Conservation (phyloP, 2,329 filamentous ascomycete genomes). For the Fusarium nisikadoi region DNA sequence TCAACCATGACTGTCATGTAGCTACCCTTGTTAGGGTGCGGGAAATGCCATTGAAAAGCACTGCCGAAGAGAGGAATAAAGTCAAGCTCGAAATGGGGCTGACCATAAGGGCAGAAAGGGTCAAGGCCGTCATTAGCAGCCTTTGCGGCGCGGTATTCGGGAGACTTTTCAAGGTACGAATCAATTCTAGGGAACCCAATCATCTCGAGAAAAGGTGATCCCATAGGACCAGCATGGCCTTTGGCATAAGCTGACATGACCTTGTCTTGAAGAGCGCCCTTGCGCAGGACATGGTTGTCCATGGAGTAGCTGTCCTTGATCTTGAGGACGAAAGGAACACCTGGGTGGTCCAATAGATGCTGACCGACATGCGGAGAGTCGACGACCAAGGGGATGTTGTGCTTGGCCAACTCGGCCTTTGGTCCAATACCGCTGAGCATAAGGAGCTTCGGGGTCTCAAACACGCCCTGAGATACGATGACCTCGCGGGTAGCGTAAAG, state of each 20-base stretch:
- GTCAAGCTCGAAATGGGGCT: constrained; percentile 72
- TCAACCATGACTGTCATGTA: constrained; percentile 67
- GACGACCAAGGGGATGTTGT: constrained; percentile 59
- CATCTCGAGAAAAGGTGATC: constrained; percentile 58
- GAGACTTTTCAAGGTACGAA: constrained; percentile 58
- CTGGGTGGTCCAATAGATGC: constrained; percentile 68
- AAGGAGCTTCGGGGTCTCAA: constrained; percentile 72
- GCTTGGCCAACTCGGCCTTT: constrained; percentile 58
- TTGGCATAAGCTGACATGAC: constrained; percentile 42
- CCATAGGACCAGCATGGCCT: constrained; percentile 51
- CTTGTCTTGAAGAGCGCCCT: constrained; percentile 16
- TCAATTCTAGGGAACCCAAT: constrained; percentile 69
- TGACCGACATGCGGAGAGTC: constrained; percentile 71
- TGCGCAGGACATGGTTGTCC: constrained; percentile 54
- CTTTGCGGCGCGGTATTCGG: constrained; percentile 57
- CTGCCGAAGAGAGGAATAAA: constrained; percentile 67
- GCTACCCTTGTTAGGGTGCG: constrained; percentile 54
- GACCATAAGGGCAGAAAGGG: constrained; percentile 65
- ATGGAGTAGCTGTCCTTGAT: constrained; percentile 54
- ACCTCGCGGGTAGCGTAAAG: constrained; percentile 62
- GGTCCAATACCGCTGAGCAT: constrained; percentile 73
- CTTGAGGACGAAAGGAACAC: constrained; percentile 4
- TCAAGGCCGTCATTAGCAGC: constrained; percentile 57
- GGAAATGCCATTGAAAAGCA: constrained; percentile 61
- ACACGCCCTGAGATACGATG: constrained; percentile 63